Percentiles rank a stretch among this genome's conserved stretches.
Conservation (phyloP, 768 basidiomycete genomes). For the Lactarius sp. region DNA sequence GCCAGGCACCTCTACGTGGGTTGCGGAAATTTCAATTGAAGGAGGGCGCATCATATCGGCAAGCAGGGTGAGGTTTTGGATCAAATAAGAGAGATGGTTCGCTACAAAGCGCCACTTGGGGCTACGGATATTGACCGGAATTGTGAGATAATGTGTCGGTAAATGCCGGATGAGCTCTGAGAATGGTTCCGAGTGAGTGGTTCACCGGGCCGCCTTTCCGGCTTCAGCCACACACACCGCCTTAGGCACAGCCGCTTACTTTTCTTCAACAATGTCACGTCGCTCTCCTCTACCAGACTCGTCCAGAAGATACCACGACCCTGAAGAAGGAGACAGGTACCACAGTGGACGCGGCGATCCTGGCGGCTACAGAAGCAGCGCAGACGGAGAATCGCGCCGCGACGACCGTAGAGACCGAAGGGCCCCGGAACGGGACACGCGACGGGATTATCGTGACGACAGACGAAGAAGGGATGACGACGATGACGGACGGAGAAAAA, state of each 20-base stretch:
- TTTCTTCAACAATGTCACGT: slow-evolving; percentile 25
- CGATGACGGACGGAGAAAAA: not conserved
- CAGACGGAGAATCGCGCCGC: slow-evolving; percentile 14
- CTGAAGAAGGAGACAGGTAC: slow-evolving; percentile 10
- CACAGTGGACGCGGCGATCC: not conserved
- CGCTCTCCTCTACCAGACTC: slow-evolving; percentile 20
- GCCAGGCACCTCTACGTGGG: too few relatives aligned
- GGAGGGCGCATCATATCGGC: too few relatives aligned
- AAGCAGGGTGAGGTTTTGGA: too few relatives aligned
- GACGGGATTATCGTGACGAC: slow-evolving; percentile 3
- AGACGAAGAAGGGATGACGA: not conserved
- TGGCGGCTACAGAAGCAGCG: not conserved
- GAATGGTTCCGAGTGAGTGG: too few relatives aligned
- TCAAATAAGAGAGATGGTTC: too few relatives aligned
- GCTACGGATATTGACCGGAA: too few relatives aligned
- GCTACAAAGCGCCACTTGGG: too few relatives aligned
- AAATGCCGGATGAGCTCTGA: too few relatives aligned
- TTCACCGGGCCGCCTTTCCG: too few relatives aligned
- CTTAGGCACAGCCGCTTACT: not conserved
- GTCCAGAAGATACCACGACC: slow-evolving; percentile 9
- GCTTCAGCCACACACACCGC: too few relatives aligned
- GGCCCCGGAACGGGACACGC: slow-evolving; percentile 5
- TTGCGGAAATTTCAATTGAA: too few relatives aligned
- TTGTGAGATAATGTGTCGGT: too few relatives aligned
- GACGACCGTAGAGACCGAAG: not conserved